phyloP scores from a whole-genome alignment of 225 moss, liverwort and hornwort genomes.

The Straminergon stramineum region DNA sequence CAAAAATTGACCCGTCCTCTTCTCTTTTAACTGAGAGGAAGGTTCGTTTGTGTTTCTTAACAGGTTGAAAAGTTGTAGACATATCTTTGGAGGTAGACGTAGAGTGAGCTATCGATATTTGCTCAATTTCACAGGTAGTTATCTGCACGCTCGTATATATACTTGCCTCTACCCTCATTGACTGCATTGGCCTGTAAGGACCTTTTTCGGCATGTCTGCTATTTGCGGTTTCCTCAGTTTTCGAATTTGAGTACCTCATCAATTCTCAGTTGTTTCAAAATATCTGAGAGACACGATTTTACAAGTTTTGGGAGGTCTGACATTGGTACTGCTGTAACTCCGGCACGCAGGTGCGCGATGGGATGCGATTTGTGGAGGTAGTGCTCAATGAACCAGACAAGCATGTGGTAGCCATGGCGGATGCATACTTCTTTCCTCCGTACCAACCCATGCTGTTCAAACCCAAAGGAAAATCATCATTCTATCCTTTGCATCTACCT shows the following conservation, averaged over 20 bases:
- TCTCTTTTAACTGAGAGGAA: background rate
- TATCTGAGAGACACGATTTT: background rate
- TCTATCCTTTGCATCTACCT: constrained; percentile 60
- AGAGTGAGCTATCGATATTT: background rate
- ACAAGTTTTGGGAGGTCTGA: background rate
- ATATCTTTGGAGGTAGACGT: background rate
- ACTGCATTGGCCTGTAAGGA: background rate
- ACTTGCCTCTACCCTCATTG: background rate
- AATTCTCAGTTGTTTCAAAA: background rate
- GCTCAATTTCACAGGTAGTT: background rate
- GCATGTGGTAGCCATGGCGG: constrained; percentile 67
- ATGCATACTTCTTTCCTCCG: constrained; percentile 73
- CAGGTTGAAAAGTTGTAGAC: background rate
- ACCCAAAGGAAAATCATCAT: constrained; percentile 49
- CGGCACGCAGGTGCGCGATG: constrained; percentile 52
- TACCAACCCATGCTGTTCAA: constrained; percentile 59
- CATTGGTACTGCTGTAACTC: background rate
- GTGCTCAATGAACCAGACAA: constrained; percentile 80
- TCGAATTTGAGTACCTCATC: background rate
- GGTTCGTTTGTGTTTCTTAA: background rate
- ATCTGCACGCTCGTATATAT: background rate
- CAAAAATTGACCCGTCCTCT: background rate
- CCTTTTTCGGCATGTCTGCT: background rate
- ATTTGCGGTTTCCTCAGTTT: background rate
- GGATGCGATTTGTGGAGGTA: constrained; percentile 86